These are phyloP conservation scores for Penicillium psychrosexuale DNA, from an alignment of 2,329 filamentous ascomycete genomes.

Conservation along the genomic window DNA sequence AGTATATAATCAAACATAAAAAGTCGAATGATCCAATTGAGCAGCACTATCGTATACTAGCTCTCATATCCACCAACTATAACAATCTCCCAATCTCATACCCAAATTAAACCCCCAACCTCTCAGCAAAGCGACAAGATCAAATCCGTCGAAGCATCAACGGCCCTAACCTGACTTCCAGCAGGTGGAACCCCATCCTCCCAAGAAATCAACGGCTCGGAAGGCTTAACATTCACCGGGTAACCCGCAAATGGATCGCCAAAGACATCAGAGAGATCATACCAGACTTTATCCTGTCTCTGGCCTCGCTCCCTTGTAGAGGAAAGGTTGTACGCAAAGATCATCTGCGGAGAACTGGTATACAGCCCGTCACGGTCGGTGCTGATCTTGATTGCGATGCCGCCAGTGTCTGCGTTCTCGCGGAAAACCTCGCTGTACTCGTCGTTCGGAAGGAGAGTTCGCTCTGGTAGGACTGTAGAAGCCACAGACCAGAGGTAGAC, in stretches of 20 bases:
- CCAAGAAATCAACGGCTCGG: slow-evolving; percentile 30
- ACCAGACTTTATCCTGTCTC: slow-evolving; percentile 32
- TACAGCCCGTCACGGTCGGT: slow-evolving; percentile 34
- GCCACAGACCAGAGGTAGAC: slow-evolving; percentile 42
- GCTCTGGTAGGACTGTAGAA: slow-evolving; percentile 21
- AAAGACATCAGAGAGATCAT: slow-evolving; percentile 46
- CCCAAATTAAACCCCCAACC: neutral
- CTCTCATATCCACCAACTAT: neutral
- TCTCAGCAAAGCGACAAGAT: slow-evolving; percentile 26
- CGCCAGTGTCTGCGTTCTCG: slow-evolving; percentile 34
- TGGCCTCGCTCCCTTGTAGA: slow-evolving; percentile 8
- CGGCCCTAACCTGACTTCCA: slow-evolving; percentile 32
- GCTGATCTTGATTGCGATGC: slow-evolving; percentile 45
- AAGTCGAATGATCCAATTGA: neutral
- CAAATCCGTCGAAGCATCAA: slow-evolving; percentile 22
- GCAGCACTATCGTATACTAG: neutral
- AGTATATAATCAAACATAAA: neutral
- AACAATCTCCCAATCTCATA: neutral
- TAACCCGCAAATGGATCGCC: slow-evolving; percentile 42
- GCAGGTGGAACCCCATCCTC: slow-evolving; percentile 30
- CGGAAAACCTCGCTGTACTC: slow-evolving; percentile 38
- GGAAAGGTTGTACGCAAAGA: slow-evolving; percentile 44
- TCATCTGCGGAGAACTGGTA: slow-evolving; percentile 35
- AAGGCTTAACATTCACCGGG: slow-evolving; percentile 23
- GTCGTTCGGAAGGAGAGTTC: slow-evolving; percentile 20